Evolutionary conservation across 1,139 yeast species (phyloP), one percentile per base, ranked within the genome.

Genomic region (Suhomyces atakaporum): DNA sequence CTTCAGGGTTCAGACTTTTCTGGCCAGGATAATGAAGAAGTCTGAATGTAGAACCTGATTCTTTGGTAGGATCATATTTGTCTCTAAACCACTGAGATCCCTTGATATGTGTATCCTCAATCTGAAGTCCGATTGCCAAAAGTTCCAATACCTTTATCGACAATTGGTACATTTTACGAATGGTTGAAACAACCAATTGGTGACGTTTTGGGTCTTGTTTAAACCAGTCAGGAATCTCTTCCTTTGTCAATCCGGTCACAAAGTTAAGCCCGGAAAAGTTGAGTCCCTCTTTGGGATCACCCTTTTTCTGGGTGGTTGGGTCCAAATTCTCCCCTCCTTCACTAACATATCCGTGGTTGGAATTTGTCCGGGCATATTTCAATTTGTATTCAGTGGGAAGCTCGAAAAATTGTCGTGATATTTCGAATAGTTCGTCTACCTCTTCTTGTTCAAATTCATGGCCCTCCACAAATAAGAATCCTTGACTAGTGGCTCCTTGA

Each of bases 381-480:
- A 47, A 39, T 54, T 84, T 84, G 36, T 70, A 73, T 2, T 64
- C 73, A 3, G 45, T 39, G 1, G 86, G 79, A 27, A 74, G 60
- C 3, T 65, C 64, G 48, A 84, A 84, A 53, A 78, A 84, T 15
- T 67, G 56, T 40, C 69, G 63, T n/a, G 88, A 77, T 33, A 79
- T 46, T 8, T 52, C 57, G 49, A 84, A 84, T 27, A 79, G 58
- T 2, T 55, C 54, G 36, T 77, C 75, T 6, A 84, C 83, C 44
- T 82, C 89, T 4, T 61, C 57, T 40, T 73, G 73, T 0, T 77
- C 60, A 53, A 84, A 80, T 6, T 75, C 81, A 45, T 84, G 87
- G 7, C 92, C 90, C 49, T 83, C 86, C 5, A 84, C 66, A 49
- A 83, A 81, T 29, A 84, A 63, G 50, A 85, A 84, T 0, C 95